Evolutionary conservation across 768 basidiomycete species (phyloP).

Genomic region (Boletus rubroflammeus): DNA sequence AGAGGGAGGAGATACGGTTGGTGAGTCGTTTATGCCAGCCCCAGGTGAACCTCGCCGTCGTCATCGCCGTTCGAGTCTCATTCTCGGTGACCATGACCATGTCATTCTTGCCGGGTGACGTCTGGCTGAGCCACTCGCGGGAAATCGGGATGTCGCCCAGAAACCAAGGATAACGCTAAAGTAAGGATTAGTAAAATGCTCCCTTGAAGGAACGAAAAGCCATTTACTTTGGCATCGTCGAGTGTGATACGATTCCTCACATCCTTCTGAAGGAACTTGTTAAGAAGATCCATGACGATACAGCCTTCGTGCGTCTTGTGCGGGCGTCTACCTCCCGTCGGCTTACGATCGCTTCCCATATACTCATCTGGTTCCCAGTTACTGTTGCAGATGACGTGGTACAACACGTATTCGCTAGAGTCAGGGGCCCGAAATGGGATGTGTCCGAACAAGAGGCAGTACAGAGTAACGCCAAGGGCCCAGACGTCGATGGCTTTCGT

Average conservation of each 20-base stretch:
- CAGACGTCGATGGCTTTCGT: constrained; percentile 96
- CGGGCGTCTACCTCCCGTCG: constrained; percentile 60
- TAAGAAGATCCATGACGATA: constrained; percentile 67
- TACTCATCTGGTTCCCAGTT: constrained; percentile 64
- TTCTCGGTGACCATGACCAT: constrained; percentile 64
- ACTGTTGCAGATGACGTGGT: constrained; percentile 71
- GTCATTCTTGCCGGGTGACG: constrained; percentile 46
- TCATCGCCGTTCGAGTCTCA: constrained; percentile 76
- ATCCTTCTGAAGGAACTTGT: constrained; percentile 79
- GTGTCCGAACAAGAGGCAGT: constrained; percentile 86
- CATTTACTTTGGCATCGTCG: constrained; percentile 73
- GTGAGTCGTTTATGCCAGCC: constrained; percentile 45
- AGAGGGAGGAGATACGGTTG: constrained; percentile 46
- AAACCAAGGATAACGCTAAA: constrained; percentile 63
- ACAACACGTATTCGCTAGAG: constrained; percentile 69
- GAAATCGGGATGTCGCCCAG: constrained; percentile 63
- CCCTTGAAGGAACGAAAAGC: not conserved
- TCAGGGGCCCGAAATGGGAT: constrained; percentile 69
- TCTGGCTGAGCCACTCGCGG: constrained; percentile 65
- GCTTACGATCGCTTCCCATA: constrained; percentile 71
- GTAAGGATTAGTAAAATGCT: not conserved
- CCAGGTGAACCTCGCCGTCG: constrained; percentile 60
- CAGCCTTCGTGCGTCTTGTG: constrained; percentile 47
- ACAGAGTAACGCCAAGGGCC: constrained; percentile 95
- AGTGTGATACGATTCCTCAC: constrained; percentile 69